A percentile compares a stretch with the other conserved stretches of the same genome.
Conservation (phyloP, 257 asterid genomes). For the Solanum peruvianum region DNA sequence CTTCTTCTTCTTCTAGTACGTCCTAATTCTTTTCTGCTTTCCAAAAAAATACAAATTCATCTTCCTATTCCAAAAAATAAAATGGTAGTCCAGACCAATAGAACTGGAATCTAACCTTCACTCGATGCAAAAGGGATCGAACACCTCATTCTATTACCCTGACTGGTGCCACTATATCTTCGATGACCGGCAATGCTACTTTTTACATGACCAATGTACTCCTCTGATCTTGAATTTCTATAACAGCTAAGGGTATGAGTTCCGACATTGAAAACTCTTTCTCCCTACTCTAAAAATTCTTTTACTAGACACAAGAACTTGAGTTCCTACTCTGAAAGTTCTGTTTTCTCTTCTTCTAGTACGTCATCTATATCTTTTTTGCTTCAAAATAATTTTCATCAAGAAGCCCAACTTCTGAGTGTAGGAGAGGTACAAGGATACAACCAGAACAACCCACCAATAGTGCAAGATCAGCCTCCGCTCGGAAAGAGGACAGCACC, state of each 20-base stretch:
- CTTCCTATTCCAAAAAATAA: background rate
- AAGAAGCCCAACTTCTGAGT: too few relatives aligned
- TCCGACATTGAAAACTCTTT: background rate
- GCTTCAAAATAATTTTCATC: background rate
- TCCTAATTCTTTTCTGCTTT: background rate
- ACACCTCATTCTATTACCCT: background rate
- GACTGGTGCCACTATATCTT: background rate
- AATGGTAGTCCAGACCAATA: background rate
- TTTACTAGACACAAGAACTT: background rate
- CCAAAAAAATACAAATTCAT: background rate
- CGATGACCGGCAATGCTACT: background rate
- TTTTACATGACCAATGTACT: background rate
- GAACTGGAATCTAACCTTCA: background rate
- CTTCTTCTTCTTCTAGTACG: background rate
- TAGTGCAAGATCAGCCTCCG: too few relatives aligned
- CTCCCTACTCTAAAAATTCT: background rate
- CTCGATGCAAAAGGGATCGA: background rate
- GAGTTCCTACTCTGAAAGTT: background rate
- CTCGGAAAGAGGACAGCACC: too few relatives aligned
- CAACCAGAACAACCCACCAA: too few relatives aligned
- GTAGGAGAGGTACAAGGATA: too few relatives aligned
- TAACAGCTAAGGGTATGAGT: background rate
- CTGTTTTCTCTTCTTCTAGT: background rate
- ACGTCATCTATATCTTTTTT: background rate
- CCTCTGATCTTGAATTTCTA: background rate